Percentiles rank a stretch among this genome's conserved stretches.
Conservation (phyloP, 23 red algal species). For the Gracilariopsis chorda region DNA sequence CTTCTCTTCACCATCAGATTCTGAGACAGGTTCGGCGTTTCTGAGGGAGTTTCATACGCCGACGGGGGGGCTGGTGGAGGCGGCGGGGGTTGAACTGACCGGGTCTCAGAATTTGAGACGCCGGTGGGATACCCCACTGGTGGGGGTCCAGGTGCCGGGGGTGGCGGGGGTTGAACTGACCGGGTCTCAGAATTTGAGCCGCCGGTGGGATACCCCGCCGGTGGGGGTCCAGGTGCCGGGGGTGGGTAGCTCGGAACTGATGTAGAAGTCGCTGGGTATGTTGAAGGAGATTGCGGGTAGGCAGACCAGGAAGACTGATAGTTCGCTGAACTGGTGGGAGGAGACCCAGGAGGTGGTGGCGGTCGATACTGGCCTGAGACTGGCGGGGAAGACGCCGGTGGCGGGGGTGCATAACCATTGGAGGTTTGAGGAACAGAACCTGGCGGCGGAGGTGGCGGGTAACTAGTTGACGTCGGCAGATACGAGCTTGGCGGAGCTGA, state of each 20-base stretch:
- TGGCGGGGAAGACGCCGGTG: not conserved
- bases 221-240: not conserved
- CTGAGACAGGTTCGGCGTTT: not conserved
- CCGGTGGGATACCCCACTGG: not conserved
- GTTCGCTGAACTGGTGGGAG: not conserved
- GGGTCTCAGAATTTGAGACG: too few relatives aligned
- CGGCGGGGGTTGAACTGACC: not conserved
- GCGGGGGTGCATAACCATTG: not conserved
- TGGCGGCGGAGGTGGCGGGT: not conserved
- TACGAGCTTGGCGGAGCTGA: not conserved
- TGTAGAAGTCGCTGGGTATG: not conserved
- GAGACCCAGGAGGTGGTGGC: not conserved
- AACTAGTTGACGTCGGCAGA: not conserved
- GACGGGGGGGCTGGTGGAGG: not conserved
- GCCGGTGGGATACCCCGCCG: not conserved
- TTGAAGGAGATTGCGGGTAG: not conserved
- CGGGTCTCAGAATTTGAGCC: too few relatives aligned
- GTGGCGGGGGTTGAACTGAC: not conserved
- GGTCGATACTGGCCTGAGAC: not conserved
- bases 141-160: not conserved
- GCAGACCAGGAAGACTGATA: not conserved
- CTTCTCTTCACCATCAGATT: not conserved
- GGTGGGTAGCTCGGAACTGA: not conserved
- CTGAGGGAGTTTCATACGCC: not conserved
- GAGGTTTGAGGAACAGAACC: not conserved